phyloP scores from a whole-genome alignment of 306 rosid species.

The Myrica gale region DNA sequence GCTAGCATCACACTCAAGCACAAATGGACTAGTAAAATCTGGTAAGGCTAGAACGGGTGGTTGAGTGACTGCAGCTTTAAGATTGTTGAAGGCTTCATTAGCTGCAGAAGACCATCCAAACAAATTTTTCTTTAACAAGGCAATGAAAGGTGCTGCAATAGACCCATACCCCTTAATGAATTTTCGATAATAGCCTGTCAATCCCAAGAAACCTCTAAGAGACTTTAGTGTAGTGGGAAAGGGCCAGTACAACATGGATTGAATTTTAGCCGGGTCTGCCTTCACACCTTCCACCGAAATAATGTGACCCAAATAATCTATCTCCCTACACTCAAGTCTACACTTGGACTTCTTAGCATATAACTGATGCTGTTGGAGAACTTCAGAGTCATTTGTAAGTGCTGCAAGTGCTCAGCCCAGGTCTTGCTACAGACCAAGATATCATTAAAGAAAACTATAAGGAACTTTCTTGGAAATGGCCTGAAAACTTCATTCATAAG shows the following conservation, averaged over 20 bases:
- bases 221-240: too few species aligned
- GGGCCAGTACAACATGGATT: neutral
- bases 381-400: neutral
- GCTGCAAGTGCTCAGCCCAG: neutral
- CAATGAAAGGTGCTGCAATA: too few species aligned
- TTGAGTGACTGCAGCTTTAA: neutral
- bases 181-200: too few species aligned
- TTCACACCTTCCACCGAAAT: too few species aligned
- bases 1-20: neutral
- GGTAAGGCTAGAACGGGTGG: neutral
- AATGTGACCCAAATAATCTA: neutral
- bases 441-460: neutral
- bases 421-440: neutral
- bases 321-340: too few species aligned
- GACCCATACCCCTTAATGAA: too few species aligned
- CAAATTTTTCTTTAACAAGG: too few species aligned
- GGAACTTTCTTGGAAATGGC: neutral
- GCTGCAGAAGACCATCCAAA: neutral
- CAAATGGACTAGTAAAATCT: neutral
- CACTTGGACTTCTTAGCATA: neutral
- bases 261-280: too few species aligned
- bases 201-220: too few species aligned
- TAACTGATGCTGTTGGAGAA: too few species aligned
- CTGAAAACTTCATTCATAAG: neutral
- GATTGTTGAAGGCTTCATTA: neutral